Base-by-base conservation (phyloP, 257 asterid genomes). In the Parsonsia alboflavescens region DNA sequence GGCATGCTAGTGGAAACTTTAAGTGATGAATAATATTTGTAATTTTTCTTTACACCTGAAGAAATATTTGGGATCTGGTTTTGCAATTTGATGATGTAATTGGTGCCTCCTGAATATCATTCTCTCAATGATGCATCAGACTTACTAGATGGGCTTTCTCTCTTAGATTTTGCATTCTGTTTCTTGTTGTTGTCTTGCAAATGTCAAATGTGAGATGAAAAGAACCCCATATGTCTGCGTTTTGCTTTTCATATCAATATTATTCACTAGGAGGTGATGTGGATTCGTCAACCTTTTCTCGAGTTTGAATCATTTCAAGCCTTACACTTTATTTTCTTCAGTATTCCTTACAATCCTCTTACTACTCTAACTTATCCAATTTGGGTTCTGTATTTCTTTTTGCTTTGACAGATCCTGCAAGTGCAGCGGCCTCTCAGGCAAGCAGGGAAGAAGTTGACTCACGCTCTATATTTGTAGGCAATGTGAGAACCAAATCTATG, bases 381-480 rank as follows among this genome's bases (percentile, higher is more conserved):
- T 15, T 63, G 28, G 19, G 21, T 66, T 36, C 44, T 36, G 21
- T 15, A 10, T 73, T 36, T 6, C 77, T 22, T 9, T 66, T 5
- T 73, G 33, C 72, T 67, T 73, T 33, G 56, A 62, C 81, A 93
- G 98, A 91, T 81, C 96, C 98, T 68, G 91, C 92, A 57, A 84
- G 77, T 77, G 86, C 89, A 59, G 93, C 96, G 79, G 93, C 96
- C 65, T 82, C 91, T 50, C 93, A 87, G 80, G 97, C 94, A 79
- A 90, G 82, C 82, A 84, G 74, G 77, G 97, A 89, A 81, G 98
- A 93, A 82, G 89, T 93, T 58, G 98, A 93, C 80, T 69, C 89
- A 33, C 87, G 98, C 63, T 93, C 98, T 21, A 86, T 90, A 73
- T 93, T 75, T 87, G 98, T 93, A 75, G 98, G 98, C 79, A 93